Evolutionary conservation across 306 rosid genomes (phyloP).

Genomic region (Pyrus bretschneideri): DNA sequence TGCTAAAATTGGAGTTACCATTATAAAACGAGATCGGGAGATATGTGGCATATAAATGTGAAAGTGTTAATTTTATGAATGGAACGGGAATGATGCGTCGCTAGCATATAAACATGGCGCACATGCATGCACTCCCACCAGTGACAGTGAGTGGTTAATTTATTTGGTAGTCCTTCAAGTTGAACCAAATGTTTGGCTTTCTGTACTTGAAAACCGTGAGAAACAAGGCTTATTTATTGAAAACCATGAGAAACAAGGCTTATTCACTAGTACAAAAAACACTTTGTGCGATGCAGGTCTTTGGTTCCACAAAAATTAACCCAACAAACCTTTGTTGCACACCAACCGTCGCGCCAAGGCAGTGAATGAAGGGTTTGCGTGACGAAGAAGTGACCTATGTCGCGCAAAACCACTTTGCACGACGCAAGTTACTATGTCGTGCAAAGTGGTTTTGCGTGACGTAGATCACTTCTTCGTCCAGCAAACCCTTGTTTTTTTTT

Average conservation of each 20-base stretch:
- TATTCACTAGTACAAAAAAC: too few relatives aligned
- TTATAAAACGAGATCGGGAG: neutral
- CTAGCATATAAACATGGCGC: neutral
- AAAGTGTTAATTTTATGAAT: neutral
- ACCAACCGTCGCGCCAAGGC: too few relatives aligned
- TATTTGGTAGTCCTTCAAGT: neutral
- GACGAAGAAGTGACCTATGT: too few relatives aligned
- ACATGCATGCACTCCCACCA: constrained; percentile 13
- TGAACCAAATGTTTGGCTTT: neutral
- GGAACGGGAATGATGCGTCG: constrained; percentile 9
- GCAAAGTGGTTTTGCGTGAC: too few relatives aligned
- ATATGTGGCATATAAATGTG: neutral
- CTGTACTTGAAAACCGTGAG: neutral
- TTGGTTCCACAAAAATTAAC: too few relatives aligned
- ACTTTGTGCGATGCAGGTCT: too few relatives aligned
- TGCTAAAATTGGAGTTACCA: neutral
- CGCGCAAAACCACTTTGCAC: too few relatives aligned
- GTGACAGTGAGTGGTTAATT: constrained; percentile 7
- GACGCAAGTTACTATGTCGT: too few relatives aligned
- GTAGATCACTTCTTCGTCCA: too few relatives aligned
- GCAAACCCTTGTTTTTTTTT: too few relatives aligned
- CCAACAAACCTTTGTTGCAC: too few relatives aligned
- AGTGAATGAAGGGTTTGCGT: too few relatives aligned
- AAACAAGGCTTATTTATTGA: neutral
- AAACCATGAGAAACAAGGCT: neutral